phyloP scores from a whole-genome alignment of 768 basidiomycete species.

The Boletus sensibilis region DNA sequence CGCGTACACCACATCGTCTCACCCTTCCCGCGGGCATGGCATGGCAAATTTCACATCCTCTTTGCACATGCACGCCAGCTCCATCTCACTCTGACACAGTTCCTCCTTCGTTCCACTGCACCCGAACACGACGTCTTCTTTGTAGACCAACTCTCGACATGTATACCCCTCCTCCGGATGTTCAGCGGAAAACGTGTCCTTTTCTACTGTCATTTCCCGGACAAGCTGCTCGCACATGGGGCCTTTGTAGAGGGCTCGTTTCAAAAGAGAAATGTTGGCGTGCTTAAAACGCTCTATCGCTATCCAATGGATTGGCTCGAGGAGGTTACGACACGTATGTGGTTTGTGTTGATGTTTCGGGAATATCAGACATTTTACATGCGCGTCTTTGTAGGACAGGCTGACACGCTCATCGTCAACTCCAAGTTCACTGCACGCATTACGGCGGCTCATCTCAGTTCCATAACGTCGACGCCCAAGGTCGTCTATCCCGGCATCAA shows the following conservation, averaged over 20 bases:
- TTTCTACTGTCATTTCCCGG: constrained; percentile 98
- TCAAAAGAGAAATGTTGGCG: constrained; percentile 39
- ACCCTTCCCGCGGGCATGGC: constrained; percentile 76
- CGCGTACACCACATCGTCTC: constrained; percentile 68
- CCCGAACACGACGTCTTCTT: constrained; percentile 78
- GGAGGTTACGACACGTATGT: constrained; percentile 82
- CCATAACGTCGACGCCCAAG: constrained; percentile 56
- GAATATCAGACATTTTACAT: not conserved
- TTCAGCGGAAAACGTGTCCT: constrained; percentile 76
- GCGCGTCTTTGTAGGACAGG: constrained; percentile 55
- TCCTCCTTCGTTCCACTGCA: constrained; percentile 52
- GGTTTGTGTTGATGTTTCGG: constrained; percentile 3
- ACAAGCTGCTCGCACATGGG: constrained; percentile 83
- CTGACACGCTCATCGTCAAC: constrained; percentile 89
- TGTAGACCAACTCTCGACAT: constrained; percentile 93
- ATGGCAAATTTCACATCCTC: constrained; percentile 83
- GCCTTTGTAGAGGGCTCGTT: constrained; percentile 54
- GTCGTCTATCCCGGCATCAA: constrained; percentile 99
- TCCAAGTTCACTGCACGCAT: constrained; percentile 87
- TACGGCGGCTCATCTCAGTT: constrained; percentile 72
- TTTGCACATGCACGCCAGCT: constrained; percentile 88
- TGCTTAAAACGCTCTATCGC: constrained; percentile 78
- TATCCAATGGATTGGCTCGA: constrained; percentile 89
- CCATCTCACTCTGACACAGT: constrained; percentile 57
- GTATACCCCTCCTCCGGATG: constrained; percentile 75